Percentiles rank a stretch among this genome's conserved stretches.
These are phyloP conservation scores for Exsudoporus floridanus DNA, from an alignment of 1,284 basidiomycete species.

Conservation along the genomic window DNA sequence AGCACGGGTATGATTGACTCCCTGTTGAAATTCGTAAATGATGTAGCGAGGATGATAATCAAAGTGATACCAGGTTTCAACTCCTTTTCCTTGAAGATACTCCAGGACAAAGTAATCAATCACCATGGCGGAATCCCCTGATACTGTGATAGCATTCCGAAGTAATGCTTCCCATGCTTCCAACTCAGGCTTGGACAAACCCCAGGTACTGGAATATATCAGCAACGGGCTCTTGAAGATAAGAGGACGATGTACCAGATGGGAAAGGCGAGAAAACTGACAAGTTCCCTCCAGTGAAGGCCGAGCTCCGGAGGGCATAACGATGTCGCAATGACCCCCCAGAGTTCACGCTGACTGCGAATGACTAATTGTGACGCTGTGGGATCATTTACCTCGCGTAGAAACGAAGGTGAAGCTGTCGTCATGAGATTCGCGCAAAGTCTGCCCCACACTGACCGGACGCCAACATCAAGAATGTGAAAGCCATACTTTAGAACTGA, in stretches of 20 bases:
- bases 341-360: conserved; percentile 32
- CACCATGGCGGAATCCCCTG: conserved; percentile 19
- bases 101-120: conserved; percentile 25
- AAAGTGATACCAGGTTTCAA: conserved; percentile 25
- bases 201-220: conserved; percentile 40
- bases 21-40: conserved; percentile 20
- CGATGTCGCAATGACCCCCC: conserved; percentile 32
- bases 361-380: conserved; percentile 18
- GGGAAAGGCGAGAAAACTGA: conserved; percentile 46
- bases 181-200: conserved; percentile 39
- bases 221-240: conserved; percentile 3
- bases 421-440: conserved; percentile 47
- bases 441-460: conserved; percentile 45
- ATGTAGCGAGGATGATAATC: not conserved
- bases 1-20: conserved; percentile 22
- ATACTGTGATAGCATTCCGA: conserved; percentile 25
- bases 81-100: conserved; percentile 21
- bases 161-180: conserved; percentile 41
- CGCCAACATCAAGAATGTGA: conserved; percentile 35
- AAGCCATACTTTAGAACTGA: conserved; percentile 43
- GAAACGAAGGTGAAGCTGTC: conserved; percentile 26
- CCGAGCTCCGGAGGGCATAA: conserved; percentile 13
- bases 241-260: conserved; percentile 39
- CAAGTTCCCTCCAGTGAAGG: conserved; percentile 39
- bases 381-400: conserved; percentile 13